A percentile compares a stretch with the other conserved stretches of the same genome.
phyloP scores from a whole-genome alignment of 148 eudicot species.

The Rhododendron griersonianum region DNA sequence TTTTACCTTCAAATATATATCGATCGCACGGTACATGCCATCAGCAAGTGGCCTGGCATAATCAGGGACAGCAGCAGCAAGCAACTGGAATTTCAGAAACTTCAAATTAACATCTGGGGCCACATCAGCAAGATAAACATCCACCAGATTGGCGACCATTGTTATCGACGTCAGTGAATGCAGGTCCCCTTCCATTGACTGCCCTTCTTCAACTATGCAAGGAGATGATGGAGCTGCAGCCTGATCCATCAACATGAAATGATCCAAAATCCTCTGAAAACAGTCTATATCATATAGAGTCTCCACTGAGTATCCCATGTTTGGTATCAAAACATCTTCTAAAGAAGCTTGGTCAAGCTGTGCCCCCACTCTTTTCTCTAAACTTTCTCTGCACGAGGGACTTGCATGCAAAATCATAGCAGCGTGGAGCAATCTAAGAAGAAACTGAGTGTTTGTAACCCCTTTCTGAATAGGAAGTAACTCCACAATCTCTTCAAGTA shows the following conservation, averaged over 20 bases:
- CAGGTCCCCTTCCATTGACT: constrained; percentile 27
- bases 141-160: constrained; percentile 65
- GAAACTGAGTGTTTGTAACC: constrained; percentile 44
- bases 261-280: constrained; percentile 64
- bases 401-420: constrained; percentile 60
- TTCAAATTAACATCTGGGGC: constrained; percentile 68
- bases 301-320: constrained; percentile 43
- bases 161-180: constrained; percentile 41
- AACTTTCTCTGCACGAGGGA: constrained; percentile 43
- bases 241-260: constrained; percentile 46
- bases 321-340: constrained; percentile 61
- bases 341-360: constrained; percentile 60
- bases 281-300: constrained; percentile 67
- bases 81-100: constrained; percentile 57
- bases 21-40: constrained; percentile 74
- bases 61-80: constrained; percentile 63
- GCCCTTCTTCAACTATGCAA: constrained; percentile 35
- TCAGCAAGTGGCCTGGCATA: constrained; percentile 67
- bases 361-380: constrained; percentile 55
- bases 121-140: constrained; percentile 69
- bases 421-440: constrained; percentile 44
- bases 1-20: constrained; percentile 64
- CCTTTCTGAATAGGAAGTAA: constrained; percentile 58
- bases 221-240: constrained; percentile 35
- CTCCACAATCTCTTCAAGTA: constrained; percentile 60